These are phyloP conservation scores for Clarkia xantiana DNA, from an alignment of 345 rosid species.

Conservation along the genomic window DNA sequence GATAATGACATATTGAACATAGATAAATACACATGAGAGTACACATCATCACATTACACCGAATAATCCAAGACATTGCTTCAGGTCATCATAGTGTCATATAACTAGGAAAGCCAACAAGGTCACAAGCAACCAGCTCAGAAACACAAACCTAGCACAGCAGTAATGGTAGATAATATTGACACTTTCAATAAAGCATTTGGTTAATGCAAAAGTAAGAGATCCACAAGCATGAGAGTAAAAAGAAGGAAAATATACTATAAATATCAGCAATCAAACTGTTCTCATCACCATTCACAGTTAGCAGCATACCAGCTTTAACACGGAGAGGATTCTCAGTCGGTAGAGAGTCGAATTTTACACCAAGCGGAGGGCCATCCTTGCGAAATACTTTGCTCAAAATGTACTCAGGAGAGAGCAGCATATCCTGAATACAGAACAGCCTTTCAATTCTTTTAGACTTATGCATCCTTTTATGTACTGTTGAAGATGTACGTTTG, in stretches of 20 bases:
- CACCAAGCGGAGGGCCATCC: constrained; percentile 90
- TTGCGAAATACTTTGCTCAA: constrained; percentile 62
- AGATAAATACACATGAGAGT: too few relatives aligned
- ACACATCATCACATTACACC: too few relatives aligned
- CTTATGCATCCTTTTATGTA: constrained; percentile 10
- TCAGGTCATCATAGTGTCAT: background rate
- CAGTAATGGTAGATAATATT: background rate
- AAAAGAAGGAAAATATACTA: background rate
- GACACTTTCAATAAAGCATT: background rate
- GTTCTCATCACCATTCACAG: background rate
- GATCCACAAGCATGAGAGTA: background rate
- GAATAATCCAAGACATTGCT: too few relatives aligned
- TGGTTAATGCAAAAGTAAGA: background rate
- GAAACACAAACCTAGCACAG: background rate
- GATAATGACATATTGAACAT: too few relatives aligned
- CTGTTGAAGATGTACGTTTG: constrained; percentile 8
- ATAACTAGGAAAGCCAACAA: background rate
- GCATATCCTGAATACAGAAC: constrained; percentile 28
- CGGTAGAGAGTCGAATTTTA: constrained; percentile 52
- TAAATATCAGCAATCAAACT: background rate
- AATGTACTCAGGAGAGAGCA: constrained; percentile 45
- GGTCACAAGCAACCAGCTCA: background rate
- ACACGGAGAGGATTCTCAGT: constrained; percentile 13
- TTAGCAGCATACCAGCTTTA: constrained; percentile 16
- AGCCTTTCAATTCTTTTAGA: constrained; percentile 12